Evolutionary conservation across 345 rosid genomes (phyloP), one percentile per base, ranked within the genome.

Genomic region (Eucalyptus paniculata): DNA sequence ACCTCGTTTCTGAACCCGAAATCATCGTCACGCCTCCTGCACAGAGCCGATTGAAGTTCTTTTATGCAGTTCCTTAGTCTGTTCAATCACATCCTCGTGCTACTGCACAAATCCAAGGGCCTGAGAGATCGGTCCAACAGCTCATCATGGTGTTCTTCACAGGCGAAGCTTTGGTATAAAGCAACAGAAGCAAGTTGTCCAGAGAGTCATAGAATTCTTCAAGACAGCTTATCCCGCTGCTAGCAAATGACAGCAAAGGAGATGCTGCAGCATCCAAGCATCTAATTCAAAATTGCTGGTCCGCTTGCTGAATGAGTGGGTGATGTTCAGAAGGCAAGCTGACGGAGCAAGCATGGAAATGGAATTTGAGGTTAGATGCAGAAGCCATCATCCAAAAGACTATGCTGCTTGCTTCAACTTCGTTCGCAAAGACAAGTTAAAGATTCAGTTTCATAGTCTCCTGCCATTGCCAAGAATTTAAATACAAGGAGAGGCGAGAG

Each of bases 41-140:
- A 67, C 81, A 90, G 15, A 54, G 44, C 44, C 6, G 90, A 92
- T 67, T 93, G 90, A 86, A 93, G 89, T 28, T 91, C 88, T 4
- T 81, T 88, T 9, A 85, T 23, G 11, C 62, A 53, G 72, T 87
- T 90, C 91, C 86, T 90, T 90, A 19, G 89, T 90, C 58, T 91
- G 88, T 51, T 72, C 45, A 88, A 90, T 88, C 87, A 89, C 67
- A 89, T 91, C 92, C 44, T 92, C 28, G 90, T 80, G 44, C 77
- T 62, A 85, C 82, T 49, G 30, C 91, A 91, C 6, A 87, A 56
- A 44, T 90, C 92, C 88, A 90, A 53, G 50, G 86, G 87, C 88
- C 89, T 47, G n/a, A 92, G 94, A 87, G 90, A 91, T 85, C 16
- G 53, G 45, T 91, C 90, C 85, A 88, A 82, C 34, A 92, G 18